phyloP scores from a whole-genome alignment of 2,329 filamentous ascomycete genomes.

The Ceratocystis albifundus region DNA sequence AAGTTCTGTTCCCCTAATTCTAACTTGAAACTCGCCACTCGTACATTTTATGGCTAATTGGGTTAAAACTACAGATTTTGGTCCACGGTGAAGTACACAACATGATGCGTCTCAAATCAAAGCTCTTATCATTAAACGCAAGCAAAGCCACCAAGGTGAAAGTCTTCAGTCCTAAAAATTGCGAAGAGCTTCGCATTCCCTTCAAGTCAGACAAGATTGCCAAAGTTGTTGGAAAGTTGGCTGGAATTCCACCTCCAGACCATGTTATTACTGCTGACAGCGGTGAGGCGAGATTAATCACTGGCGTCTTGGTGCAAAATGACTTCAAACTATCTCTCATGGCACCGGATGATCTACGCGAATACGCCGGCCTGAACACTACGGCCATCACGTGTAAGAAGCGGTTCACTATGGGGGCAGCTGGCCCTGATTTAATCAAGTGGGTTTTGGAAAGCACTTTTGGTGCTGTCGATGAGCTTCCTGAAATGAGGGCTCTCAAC shows the following conservation, averaged over 20 bases:
- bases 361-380: slow-evolving; percentile 93
- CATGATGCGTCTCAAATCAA: slow-evolving; percentile 94
- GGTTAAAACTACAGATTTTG: slow-evolving; percentile 40
- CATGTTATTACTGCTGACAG: slow-evolving; percentile 29
- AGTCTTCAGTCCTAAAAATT: slow-evolving; percentile 87
- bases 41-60: neutral
- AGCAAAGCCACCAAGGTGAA: slow-evolving; percentile 73
- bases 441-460: slow-evolving; percentile 95
- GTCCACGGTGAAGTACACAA: slow-evolving; percentile 96
- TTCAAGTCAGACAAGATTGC: slow-evolving; percentile 93
- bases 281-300: slow-evolving; percentile 47
- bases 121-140: slow-evolving; percentile 82
- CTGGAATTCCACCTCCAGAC: slow-evolving; percentile 60
- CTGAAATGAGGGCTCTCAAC: slow-evolving; percentile 39
- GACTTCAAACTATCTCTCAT: slow-evolving; percentile 96
- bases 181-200: slow-evolving; percentile 85
- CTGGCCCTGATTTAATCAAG: slow-evolving; percentile 78
- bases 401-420: slow-evolving; percentile 73
- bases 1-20: slow-evolving; percentile 34
- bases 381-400: slow-evolving; percentile 91
- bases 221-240: slow-evolving; percentile 90
- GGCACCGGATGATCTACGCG: slow-evolving; percentile 88
- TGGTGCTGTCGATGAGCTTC: slow-evolving; percentile 64
- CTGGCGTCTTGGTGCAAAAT: slow-evolving; percentile 88
- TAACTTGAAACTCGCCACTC: neutral